phyloP scores from a whole-genome alignment of 2,329 filamentous ascomycete genomes.

The Pyrenophora tritici-repentis region DNA sequence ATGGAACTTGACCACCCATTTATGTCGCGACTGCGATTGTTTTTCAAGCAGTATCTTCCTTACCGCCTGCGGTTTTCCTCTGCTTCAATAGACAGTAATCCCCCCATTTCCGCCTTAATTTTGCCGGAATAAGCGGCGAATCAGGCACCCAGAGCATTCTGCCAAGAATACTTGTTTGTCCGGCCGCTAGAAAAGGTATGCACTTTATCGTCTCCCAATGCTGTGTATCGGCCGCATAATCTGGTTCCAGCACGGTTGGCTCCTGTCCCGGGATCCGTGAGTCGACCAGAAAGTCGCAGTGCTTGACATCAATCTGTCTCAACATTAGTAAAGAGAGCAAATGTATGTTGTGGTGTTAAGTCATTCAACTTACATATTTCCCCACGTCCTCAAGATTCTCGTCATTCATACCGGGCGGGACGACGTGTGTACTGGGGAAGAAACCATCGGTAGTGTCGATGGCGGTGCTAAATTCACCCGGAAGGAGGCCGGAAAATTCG shows the following conservation, averaged over 20 bases:
- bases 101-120: conserved; percentile 78
- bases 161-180: conserved; percentile 72
- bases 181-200: conserved; percentile 78
- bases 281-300: conserved; percentile 86
- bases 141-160: conserved; percentile 84
- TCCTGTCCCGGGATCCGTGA: conserved; percentile 71
- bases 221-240: conserved; percentile 74
- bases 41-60: neutral
- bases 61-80: neutral
- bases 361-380: conserved; percentile 71
- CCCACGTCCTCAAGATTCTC: conserved; percentile 81
- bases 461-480: conserved; percentile 85
- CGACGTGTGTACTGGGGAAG: conserved; percentile 82
- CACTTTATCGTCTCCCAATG: conserved; percentile 81
- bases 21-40: too few species aligned
- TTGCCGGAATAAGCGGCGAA: conserved; percentile 68
- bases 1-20: too few species aligned
- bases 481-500: conserved; percentile 85
- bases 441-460: conserved; percentile 64
- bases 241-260: conserved; percentile 73
- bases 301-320: conserved; percentile 65
- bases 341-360: conserved; percentile 1
- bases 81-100: conserved; percentile 81
- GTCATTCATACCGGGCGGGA: conserved; percentile 87
- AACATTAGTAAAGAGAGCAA: too few species aligned